A percentile compares a stretch with the other conserved stretches of the same genome.
phyloP scores from a whole-genome alignment of 129 eudicot species.

The Solidago caesia region DNA sequence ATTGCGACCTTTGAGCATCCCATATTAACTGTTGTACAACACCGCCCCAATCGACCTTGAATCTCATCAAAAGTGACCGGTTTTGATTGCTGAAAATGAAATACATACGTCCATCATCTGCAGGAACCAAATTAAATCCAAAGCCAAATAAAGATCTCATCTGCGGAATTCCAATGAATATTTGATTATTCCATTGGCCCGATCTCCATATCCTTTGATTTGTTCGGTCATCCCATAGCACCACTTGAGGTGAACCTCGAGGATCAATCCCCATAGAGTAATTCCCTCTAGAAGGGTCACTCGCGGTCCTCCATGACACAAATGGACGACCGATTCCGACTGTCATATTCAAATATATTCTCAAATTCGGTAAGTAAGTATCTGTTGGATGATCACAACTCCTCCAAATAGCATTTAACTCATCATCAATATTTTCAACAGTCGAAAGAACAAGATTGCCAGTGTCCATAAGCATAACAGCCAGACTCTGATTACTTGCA shows the following conservation, averaged over 20 bases:
- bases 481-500: slow-evolving; percentile 21
- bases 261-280: slow-evolving; percentile 59
- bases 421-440: slow-evolving; percentile 12
- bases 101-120: slow-evolving; percentile 28
- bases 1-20: slow-evolving; percentile 18
- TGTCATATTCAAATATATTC: slow-evolving; percentile 31
- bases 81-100: slow-evolving; percentile 35
- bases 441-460: slow-evolving; percentile 48
- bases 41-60: slow-evolving; percentile 49
- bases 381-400: slow-evolving; percentile 70
- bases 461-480: slow-evolving; percentile 48
- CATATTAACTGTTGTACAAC: slow-evolving; percentile 43
- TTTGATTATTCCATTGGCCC: slow-evolving; percentile 56
- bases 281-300: slow-evolving; percentile 61
- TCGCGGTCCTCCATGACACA: slow-evolving; percentile 55
- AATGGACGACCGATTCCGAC: slow-evolving; percentile 29
- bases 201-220: slow-evolving; percentile 52
- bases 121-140: slow-evolving; percentile 44
- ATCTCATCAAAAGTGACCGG: slow-evolving; percentile 30
- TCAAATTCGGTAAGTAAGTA: slow-evolving; percentile 56
- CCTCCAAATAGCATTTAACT: slow-evolving; percentile 41
- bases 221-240: slow-evolving; percentile 40
- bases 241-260: slow-evolving; percentile 64
- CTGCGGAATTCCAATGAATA: slow-evolving; percentile 50
- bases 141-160: slow-evolving; percentile 36